phyloP scores from a whole-genome alignment of 352 stramenopile genomes.

The Phytophthora citrophthora region DNA sequence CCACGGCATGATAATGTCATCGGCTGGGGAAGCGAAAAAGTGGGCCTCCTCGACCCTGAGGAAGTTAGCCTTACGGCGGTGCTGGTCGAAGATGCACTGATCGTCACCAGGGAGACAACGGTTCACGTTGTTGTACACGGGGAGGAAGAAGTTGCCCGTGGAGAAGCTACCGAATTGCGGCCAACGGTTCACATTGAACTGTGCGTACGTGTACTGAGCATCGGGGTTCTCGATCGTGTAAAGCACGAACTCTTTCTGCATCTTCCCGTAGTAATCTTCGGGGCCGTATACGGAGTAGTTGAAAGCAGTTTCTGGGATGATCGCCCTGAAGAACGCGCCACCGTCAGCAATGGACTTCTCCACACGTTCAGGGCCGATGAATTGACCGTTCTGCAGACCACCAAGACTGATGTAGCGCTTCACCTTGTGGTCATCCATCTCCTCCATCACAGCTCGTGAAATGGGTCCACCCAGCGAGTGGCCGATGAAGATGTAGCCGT shows the following conservation, averaged over 20 bases:
- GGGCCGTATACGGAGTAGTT: slow-evolving; percentile 43
- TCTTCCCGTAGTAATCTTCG: slow-evolving; percentile 27
- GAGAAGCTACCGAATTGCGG: slow-evolving; percentile 26
- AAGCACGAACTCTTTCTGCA: slow-evolving; percentile 36
- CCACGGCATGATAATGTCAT: slow-evolving; percentile 30
- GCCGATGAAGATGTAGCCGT: slow-evolving; percentile 16
- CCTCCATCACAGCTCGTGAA: slow-evolving; percentile 17
- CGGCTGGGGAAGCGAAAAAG: slow-evolving; percentile 48
- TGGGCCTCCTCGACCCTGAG: slow-evolving; percentile 34
- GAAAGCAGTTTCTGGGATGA: slow-evolving; percentile 15
- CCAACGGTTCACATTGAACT: slow-evolving; percentile 35
- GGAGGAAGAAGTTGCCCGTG: slow-evolving; percentile 26
- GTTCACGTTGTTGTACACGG: slow-evolving; percentile 39
- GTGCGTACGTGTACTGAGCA: slow-evolving; percentile 29
- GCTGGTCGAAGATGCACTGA: slow-evolving; percentile 9
- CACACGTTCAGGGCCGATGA: slow-evolving; percentile 12
- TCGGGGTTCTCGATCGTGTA: slow-evolving; percentile 19
- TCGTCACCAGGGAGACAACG: slow-evolving; percentile 1
- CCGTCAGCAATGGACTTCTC: slow-evolving; percentile 14
- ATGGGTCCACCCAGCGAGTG: slow-evolving; percentile 17
- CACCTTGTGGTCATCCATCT: slow-evolving; percentile 22
- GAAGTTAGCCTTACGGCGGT: slow-evolving; percentile 35
- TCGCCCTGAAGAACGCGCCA: slow-evolving; percentile 11
- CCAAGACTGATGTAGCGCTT: slow-evolving; percentile 18
- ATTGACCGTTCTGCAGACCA: slow-evolving; percentile 11